Percentiles rank a stretch among this genome's conserved stretches.
phyloP scores from a whole-genome alignment of 2,329 filamentous ascomycete species.

The Salinomyces thailandicus region DNA sequence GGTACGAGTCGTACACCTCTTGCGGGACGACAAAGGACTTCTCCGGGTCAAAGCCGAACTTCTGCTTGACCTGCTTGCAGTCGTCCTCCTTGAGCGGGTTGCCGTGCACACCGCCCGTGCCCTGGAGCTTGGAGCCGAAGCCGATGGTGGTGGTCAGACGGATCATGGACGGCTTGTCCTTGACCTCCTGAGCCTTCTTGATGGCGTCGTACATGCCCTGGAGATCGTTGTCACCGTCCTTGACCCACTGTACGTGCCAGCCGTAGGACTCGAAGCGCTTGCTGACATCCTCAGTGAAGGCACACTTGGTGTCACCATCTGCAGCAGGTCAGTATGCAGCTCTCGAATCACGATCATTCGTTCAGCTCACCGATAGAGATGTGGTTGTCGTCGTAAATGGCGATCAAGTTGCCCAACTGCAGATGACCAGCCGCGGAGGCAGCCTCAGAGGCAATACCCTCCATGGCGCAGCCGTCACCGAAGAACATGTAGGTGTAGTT shows the following conservation, averaged over 20 bases:
- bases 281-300: constrained; percentile 92
- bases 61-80: constrained; percentile 82
- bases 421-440: constrained; percentile 88
- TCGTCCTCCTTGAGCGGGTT: constrained; percentile 92
- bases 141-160: constrained; percentile 96
- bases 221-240: constrained; percentile 82
- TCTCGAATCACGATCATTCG: background rate
- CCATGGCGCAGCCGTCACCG: constrained; percentile 97
- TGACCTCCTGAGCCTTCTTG: constrained; percentile 72
- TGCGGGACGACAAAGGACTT: constrained; percentile 88
- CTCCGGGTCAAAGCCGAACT: constrained; percentile 92
- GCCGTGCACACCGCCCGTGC: constrained; percentile 91
- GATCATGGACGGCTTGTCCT: constrained; percentile 93
- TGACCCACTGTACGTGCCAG: constrained; percentile 81
- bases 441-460: constrained; percentile 91
- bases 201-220: constrained; percentile 81
- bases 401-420: constrained; percentile 94
- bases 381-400: constrained; percentile 97
- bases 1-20: constrained; percentile 84
- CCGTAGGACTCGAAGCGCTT: constrained; percentile 96
- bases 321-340: constrained; percentile 10
- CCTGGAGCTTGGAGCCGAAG: constrained; percentile 85
- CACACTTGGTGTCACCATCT: constrained; percentile 91
- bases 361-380: constrained; percentile 62
- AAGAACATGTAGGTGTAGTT: constrained; percentile 98